Conservation (phyloP, 2,329 filamentous ascomycete species). For the Pezicula neosporulosa region DNA sequence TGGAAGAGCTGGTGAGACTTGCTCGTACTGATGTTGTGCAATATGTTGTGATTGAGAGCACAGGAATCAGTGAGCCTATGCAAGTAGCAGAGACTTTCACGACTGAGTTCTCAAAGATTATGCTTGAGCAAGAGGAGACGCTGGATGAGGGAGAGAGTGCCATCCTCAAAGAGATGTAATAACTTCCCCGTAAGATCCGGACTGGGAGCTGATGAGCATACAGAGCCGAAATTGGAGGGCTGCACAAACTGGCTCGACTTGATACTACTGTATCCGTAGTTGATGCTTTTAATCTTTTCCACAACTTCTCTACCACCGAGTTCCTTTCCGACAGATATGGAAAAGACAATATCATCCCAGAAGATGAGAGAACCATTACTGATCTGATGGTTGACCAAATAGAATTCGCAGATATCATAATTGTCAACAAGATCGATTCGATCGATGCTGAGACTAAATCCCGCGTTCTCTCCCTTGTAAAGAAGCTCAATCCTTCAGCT, state of each 20-base stretch:
- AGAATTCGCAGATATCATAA: conserved; percentile 71
- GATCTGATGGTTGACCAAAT: conserved; percentile 76
- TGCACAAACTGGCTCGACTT: conserved; percentile 62
- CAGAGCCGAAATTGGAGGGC: conserved; percentile 54
- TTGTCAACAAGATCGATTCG: conserved; percentile 59
- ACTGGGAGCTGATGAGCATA: not conserved
- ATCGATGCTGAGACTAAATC: conserved; percentile 35
- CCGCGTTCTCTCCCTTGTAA: conserved; percentile 50
- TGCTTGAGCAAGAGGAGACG: conserved; percentile 9
- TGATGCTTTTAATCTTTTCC: conserved; percentile 69
- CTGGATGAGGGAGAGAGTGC: not conserved
- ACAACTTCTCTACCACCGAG: conserved; percentile 69
- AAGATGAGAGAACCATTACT: conserved; percentile 71
- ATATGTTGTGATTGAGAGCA: conserved; percentile 71
- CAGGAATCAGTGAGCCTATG: conserved; percentile 68
- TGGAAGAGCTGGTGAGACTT: conserved; percentile 65
- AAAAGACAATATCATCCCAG: conserved; percentile 54
- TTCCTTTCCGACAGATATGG: conserved; percentile 61
- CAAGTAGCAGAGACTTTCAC: conserved; percentile 75
- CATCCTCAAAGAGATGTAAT: conserved; percentile 12
- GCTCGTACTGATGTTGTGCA: conserved; percentile 62
- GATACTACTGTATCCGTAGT: conserved; percentile 73
- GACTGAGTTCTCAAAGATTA: conserved; percentile 35
- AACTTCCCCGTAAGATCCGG: not conserved
- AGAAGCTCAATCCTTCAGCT: conserved; percentile 62